These are phyloP conservation scores for Dothistroma septosporum DNA, from an alignment of 2,329 filamentous ascomycete species.

Conservation along the genomic window DNA sequence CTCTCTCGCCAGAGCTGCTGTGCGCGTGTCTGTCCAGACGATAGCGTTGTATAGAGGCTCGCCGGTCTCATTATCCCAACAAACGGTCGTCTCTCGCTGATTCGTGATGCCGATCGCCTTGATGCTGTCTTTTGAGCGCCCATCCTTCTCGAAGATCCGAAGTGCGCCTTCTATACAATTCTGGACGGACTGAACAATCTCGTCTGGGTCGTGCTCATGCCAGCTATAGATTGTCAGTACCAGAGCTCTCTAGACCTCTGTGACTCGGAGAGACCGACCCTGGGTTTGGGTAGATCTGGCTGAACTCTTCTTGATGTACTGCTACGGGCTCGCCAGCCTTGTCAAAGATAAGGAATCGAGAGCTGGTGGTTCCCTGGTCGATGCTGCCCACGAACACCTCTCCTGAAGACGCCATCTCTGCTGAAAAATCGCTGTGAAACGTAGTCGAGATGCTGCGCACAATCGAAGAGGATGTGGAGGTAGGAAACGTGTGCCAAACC, in stretches of 20 bases:
- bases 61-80: slow-evolving; percentile 78
- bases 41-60: slow-evolving; percentile 79
- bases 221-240: slow-evolving; percentile 52
- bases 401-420: slow-evolving; percentile 24
- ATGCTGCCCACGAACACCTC: slow-evolving; percentile 78
- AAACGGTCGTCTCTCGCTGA: slow-evolving; percentile 81
- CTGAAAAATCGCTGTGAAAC: neutral
- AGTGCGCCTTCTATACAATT: slow-evolving; percentile 75
- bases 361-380: slow-evolving; percentile 86
- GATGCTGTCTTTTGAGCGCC: slow-evolving; percentile 65
- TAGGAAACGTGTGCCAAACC: slow-evolving; percentile 2
- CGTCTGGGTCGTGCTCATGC: slow-evolving; percentile 83
- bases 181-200: slow-evolving; percentile 70
- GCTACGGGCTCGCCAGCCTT: slow-evolving; percentile 71
- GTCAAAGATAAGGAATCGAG: slow-evolving; percentile 87
- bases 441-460: neutral
- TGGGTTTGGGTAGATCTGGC: slow-evolving; percentile 76
- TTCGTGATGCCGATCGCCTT: slow-evolving; percentile 81
- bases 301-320: slow-evolving; percentile 81
- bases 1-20: slow-evolving; percentile 69
- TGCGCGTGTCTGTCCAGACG: slow-evolving; percentile 86
- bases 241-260: neutral
- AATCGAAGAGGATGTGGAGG: slow-evolving; percentile 1
- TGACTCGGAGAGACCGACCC: slow-evolving; percentile 56
- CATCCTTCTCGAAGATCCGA: slow-evolving; percentile 65